Evolutionary conservation across 768 basidiomycete species (phyloP).

Genomic region (Austroboletus eburneus): DNA sequence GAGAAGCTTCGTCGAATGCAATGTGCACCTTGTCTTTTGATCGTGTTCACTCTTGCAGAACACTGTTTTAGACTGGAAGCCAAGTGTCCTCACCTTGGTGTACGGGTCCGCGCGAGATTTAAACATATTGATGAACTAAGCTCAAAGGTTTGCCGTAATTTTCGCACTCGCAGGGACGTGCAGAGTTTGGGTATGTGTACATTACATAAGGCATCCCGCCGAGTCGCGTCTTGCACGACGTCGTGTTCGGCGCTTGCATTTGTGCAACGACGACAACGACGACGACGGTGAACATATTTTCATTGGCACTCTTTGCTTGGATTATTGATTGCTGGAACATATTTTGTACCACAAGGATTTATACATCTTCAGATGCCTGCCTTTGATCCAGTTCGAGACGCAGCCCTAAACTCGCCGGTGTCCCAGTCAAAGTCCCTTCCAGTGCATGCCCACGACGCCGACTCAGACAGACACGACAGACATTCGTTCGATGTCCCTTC

Average conservation of each 20-base stretch:
- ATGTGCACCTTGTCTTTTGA: no score
- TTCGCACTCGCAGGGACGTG: constrained; percentile 48
- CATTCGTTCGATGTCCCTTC: constrained; percentile 32
- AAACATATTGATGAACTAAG: no score
- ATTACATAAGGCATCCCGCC: constrained; percentile 14
- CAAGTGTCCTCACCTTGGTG: no score
- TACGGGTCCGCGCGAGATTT: no score
- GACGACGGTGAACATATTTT: constrained; percentile 11
- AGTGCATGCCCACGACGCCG: constrained; percentile 21
- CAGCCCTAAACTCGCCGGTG: constrained; percentile 74
- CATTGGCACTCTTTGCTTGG: not conserved
- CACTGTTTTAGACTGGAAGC: no score
- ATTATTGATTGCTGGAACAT: not conserved
- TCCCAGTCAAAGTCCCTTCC: constrained; percentile 41
- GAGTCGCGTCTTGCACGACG: not conserved
- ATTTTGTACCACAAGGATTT: not conserved
- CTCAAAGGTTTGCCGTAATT: no score
- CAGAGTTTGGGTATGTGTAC: not conserved
- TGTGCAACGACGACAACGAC: constrained; percentile 2
- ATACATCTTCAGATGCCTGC: constrained; percentile 31
- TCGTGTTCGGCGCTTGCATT: not conserved
- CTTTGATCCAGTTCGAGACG: constrained; percentile 87
- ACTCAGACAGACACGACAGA: constrained; percentile 25
- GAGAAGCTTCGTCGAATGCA: no score
- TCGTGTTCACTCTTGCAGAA: no score